phyloP scores from a whole-genome alignment of 305 asterid genomes.

The Fraxinus angustifolia region DNA sequence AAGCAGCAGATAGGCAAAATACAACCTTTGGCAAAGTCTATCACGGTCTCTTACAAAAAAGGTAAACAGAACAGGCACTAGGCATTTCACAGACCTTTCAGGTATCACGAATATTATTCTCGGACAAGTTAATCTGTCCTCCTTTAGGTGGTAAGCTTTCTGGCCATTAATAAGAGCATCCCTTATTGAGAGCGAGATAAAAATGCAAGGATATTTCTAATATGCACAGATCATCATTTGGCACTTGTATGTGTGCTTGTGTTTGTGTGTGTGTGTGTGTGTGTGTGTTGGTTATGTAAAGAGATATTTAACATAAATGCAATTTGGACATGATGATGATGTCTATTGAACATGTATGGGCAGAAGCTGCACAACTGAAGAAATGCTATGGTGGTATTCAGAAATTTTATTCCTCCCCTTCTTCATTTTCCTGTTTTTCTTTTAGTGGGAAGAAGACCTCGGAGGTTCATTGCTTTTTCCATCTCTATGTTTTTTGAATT shows the following conservation, averaged over 20 bases:
- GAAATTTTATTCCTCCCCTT: not conserved
- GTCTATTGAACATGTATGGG: not conserved
- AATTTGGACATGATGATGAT: not conserved
- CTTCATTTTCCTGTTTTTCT: not conserved
- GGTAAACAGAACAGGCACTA: not conserved
- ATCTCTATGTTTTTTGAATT: not conserved
- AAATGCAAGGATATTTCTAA: not conserved
- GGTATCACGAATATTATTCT: not conserved
- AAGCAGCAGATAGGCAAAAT: not conserved
- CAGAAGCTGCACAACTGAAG: not conserved
- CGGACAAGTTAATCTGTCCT: not conserved
- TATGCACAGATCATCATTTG: not conserved
- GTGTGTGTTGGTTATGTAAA: not conserved
- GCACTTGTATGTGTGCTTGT: not conserved
- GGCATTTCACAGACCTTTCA: not conserved
- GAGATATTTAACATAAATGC: not conserved
- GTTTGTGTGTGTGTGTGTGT: no score
- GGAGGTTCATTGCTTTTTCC: not conserved
- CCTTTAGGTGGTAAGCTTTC: not conserved
- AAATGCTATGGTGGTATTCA: not conserved
- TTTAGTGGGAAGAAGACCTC: not conserved
- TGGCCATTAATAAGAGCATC: not conserved
- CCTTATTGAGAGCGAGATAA: not conserved
- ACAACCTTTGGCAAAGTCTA: not conserved
- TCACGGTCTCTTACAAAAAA: not conserved